phyloP scores from a whole-genome alignment of 768 basidiomycete genomes.

The Arthromyces matolae region DNA sequence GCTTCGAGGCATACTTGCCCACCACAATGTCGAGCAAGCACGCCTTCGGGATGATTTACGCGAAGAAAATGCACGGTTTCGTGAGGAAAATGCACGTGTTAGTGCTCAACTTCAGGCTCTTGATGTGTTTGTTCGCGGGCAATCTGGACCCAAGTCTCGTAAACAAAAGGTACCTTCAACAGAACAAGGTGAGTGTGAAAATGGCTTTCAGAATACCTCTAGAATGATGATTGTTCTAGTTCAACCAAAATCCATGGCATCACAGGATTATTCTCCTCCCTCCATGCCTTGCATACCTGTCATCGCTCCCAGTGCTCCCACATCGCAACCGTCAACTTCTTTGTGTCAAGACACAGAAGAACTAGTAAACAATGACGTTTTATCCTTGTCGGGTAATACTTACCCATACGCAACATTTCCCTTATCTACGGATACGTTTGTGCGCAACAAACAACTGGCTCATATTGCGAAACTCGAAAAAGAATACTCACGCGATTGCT shows the following conservation, averaged over 20 bases:
- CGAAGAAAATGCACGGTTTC: background rate
- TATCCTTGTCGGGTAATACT: background rate
- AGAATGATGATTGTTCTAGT: too few species aligned
- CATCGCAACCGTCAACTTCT: background rate
- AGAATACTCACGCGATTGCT: background rate
- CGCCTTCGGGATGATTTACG: background rate
- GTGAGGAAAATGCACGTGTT: background rate
- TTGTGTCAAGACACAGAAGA: too few species aligned
- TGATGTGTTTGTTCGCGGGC: background rate
- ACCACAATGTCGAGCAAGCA: background rate
- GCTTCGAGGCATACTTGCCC: background rate
- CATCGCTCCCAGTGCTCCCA: too few species aligned
- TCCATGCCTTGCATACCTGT: too few species aligned
- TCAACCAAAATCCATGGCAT: too few species aligned
- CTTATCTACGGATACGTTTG: background rate
- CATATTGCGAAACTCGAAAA: background rate
- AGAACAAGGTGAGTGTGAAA: background rate
- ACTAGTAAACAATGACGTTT: background rate
- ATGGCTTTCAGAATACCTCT: too few species aligned
- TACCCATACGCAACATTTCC: constrained; percentile 3
- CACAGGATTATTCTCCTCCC: too few species aligned
- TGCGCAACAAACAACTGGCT: constrained; percentile 1
- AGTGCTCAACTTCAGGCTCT: background rate
- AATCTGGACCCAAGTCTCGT: background rate
- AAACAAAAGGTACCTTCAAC: background rate